Evolutionary conservation across 257 asterid species (phyloP), one percentile per base, ranked within the genome.

Genomic region (Nemophila menziesii): DNA sequence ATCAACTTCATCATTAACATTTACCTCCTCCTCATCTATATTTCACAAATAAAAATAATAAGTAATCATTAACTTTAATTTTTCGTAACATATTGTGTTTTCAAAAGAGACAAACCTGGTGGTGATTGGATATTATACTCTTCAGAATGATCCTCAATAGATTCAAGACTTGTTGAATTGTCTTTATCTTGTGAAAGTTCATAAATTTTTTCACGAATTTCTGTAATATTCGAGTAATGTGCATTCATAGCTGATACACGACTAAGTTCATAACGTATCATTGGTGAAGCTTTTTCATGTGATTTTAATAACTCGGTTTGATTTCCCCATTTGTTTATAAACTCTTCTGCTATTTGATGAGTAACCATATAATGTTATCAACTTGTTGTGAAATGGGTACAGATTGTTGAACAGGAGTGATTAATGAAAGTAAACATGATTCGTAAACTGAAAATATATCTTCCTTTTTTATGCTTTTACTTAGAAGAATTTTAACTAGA

Each of bases 171-270:
- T n/a, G n/a, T n/a, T n/a, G n/a, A n/a, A n/a, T n/a, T n/a, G n/a
- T n/a, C n/a, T n/a, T n/a, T n/a, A n/a, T n/a, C n/a, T n/a, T n/a
- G n/a, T n/a, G n/a, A n/a, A n/a, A n/a, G n/a, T n/a, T n/a, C n/a
- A n/a, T n/a, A n/a, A n/a, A n/a, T n/a, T n/a, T n/a, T n/a, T n/a
- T n/a, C n/a, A n/a, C n/a, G n/a, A n/a, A n/a, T n/a, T n/a, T n/a
- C n/a, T n/a, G n/a, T n/a, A n/a, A n/a, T n/a, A n/a, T n/a, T n/a
- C n/a, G n/a, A n/a, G n/a, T n/a, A n/a, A n/a, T n/a, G n/a, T n/a
- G n/a, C n/a, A n/a, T n/a, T n/a, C 67, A 62, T 62, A n/a, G 93
- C 93, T 21, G 97, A 77, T 20, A 83, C 82, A 13, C 95, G 85
- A 44, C 97, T 87, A 7, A 87, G 74, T 60, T 82, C 93, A 5